These are phyloP conservation scores for Acaromyces ingoldii DNA, from an alignment of 1,284 basidiomycete species.

Conservation along the genomic window DNA sequence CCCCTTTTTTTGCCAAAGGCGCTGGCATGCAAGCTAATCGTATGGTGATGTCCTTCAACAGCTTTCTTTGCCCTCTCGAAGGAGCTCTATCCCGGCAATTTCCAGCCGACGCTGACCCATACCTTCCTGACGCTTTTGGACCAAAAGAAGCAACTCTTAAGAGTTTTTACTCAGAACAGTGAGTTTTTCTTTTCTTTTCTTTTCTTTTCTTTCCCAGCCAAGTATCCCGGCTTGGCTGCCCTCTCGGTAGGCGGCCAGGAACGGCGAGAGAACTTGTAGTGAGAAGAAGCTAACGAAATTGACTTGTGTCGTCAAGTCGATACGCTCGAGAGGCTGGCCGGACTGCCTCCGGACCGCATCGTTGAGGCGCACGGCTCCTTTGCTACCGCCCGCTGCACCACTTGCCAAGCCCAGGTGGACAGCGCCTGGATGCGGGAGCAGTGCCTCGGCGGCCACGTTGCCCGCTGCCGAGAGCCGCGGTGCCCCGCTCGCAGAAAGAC, in stretches of 20 bases:
- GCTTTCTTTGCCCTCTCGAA: slow-evolving; percentile 57
- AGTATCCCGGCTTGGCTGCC: too few relatives aligned
- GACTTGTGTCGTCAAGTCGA: too few relatives aligned
- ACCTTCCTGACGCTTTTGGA: slow-evolving; percentile 78
- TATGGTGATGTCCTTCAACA: slow-evolving; percentile 2
- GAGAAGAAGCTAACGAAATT: too few relatives aligned
- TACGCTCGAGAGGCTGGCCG: slow-evolving; percentile 80
- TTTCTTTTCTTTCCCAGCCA: too few relatives aligned
- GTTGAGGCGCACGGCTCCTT: slow-evolving; percentile 87
- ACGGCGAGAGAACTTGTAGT: too few relatives aligned
- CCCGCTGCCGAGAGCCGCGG: slow-evolving; percentile 26
- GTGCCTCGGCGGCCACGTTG: slow-evolving; percentile 31
- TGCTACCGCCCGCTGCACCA: slow-evolving; percentile 36
- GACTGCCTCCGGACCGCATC: slow-evolving; percentile 68
- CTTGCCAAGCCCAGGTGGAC: slow-evolving; percentile 27
- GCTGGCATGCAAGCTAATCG: neutral
- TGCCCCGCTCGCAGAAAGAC: slow-evolving; percentile 11
- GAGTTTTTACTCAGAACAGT: slow-evolving; percentile 69
- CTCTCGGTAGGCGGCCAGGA: too few relatives aligned
- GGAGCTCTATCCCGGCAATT: slow-evolving; percentile 83
- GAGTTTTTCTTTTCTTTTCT: too few relatives aligned
- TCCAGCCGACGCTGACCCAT: slow-evolving; percentile 80
- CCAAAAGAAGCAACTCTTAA: slow-evolving; percentile 63
- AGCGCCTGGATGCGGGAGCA: slow-evolving; percentile 34
- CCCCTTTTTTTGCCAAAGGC: neutral